phyloP scores from a whole-genome alignment of 169 alveolate genomes.

The Blepharisma undulans region DNA sequence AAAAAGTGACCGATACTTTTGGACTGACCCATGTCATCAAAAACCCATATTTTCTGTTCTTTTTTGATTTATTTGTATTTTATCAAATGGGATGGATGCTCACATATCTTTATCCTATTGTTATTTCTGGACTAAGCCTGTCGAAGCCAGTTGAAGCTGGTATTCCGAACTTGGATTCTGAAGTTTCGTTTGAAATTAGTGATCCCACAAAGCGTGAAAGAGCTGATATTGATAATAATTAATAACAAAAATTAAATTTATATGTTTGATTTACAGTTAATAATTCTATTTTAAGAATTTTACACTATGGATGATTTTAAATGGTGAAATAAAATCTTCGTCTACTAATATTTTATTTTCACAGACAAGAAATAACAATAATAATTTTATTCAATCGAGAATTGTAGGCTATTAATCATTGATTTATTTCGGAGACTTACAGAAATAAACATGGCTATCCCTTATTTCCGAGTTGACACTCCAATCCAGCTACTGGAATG shows the following conservation, averaged over 20 bases:
- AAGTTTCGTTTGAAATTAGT: background rate
- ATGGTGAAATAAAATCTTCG: too few relatives aligned
- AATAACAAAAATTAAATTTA: too few relatives aligned
- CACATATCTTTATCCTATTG: background rate
- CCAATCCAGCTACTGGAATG: conserved; percentile 42
- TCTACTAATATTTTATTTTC: too few relatives aligned
- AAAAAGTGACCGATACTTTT: background rate
- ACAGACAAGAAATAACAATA: too few relatives aligned
- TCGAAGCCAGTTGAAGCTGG: background rate
- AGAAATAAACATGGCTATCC: conserved; percentile 24
- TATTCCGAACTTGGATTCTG: background rate
- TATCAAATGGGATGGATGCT: background rate
- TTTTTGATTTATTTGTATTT: background rate
- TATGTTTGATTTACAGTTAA: background rate
- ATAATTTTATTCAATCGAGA: too few relatives aligned
- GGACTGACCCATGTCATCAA: background rate
- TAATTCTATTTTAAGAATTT: too few relatives aligned
- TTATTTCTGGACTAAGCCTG: background rate
- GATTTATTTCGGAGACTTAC: background rate
- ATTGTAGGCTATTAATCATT: too few relatives aligned
- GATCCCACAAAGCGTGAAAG: background rate
- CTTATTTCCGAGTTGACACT: conserved; percentile 37
- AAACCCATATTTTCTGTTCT: background rate
- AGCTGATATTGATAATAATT: background rate
- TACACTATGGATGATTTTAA: too few relatives aligned